phyloP scores from a whole-genome alignment of 768 basidiomycete species.

The Agrocybe praecox region DNA sequence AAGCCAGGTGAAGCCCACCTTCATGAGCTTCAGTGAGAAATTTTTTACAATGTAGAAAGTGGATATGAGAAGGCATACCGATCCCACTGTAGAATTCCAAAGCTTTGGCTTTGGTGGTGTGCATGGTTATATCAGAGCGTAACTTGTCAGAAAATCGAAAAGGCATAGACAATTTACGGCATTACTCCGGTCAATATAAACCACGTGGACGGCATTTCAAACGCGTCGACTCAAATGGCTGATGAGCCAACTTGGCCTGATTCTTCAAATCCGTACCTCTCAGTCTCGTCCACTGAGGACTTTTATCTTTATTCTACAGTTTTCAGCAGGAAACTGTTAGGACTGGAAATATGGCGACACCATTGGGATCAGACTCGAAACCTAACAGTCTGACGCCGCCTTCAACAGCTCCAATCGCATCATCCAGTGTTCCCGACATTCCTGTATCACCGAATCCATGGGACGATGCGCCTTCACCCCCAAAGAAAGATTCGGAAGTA shows the following conservation, averaged over 20 bases:
- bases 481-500: conserved; percentile 18
- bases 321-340: background rate
- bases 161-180: background rate
- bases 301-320: background rate
- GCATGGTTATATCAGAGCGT: no score
- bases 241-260: background rate
- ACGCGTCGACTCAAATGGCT: background rate
- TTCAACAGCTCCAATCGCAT: conserved; percentile 6
- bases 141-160: background rate
- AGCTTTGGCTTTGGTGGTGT: conserved; percentile 32
- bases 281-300: background rate
- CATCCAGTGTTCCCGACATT: conserved; percentile 17
- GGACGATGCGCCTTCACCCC: conserved; percentile 29
- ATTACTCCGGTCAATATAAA: background rate
- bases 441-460: conserved; percentile 42
- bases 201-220: background rate
- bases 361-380: conserved; percentile 7
- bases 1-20: conserved; percentile 78
- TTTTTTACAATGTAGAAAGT: background rate
- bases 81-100: conserved; percentile 84
- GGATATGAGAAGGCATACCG: conserved; percentile 42
- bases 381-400: conserved; percentile 2
- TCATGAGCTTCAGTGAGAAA: conserved; percentile 4
- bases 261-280: background rate
- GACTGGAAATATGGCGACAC: conserved; percentile 1